A percentile compares a stretch with the other conserved stretches of the same genome.
These are phyloP conservation scores for Pyracantha coccinea DNA, from an alignment of 331 rosid genomes.

Conservation along the genomic window DNA sequence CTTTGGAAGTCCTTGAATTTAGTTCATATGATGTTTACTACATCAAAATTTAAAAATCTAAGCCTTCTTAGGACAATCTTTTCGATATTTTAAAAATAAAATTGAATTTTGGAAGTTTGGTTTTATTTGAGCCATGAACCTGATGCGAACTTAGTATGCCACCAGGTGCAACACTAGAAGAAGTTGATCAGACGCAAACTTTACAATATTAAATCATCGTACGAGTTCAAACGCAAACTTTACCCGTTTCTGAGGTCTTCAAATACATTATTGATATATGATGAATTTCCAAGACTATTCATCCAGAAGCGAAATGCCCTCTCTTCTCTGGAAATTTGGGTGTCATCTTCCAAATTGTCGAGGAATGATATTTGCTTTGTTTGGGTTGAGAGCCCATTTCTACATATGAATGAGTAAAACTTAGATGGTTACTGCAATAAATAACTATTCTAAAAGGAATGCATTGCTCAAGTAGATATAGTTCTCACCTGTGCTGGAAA, in stretches of 20 bases:
- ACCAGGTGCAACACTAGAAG: not conserved
- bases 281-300: slow-evolving; percentile 74
- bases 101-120: not conserved
- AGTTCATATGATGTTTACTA: not conserved
- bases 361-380: slow-evolving; percentile 75
- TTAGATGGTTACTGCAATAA: slow-evolving; percentile 8
- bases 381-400: slow-evolving; percentile 90
- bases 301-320: slow-evolving; percentile 96
- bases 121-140: not conserved
- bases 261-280: slow-evolving; percentile 88
- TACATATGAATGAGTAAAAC: slow-evolving; percentile 15
- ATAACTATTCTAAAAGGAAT: slow-evolving; percentile 29
- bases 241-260: slow-evolving; percentile 96
- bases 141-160: not conserved
- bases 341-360: slow-evolving; percentile 70
- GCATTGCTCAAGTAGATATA: slow-evolving; percentile 6
- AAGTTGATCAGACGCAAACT: not conserved
- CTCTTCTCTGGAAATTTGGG: slow-evolving; percentile 90
- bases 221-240: not conserved
- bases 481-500: slow-evolving; percentile 89
- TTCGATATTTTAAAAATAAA: not conserved
- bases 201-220: not conserved
- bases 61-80: not conserved
- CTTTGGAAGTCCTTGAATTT: not conserved
- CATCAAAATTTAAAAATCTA: too few relatives aligned